Evolutionary conservation across 2,329 filamentous ascomycete species (phyloP), one percentile per base, ranked within the genome.

Genomic region (Pseudocercospora fijiensis): DNA sequence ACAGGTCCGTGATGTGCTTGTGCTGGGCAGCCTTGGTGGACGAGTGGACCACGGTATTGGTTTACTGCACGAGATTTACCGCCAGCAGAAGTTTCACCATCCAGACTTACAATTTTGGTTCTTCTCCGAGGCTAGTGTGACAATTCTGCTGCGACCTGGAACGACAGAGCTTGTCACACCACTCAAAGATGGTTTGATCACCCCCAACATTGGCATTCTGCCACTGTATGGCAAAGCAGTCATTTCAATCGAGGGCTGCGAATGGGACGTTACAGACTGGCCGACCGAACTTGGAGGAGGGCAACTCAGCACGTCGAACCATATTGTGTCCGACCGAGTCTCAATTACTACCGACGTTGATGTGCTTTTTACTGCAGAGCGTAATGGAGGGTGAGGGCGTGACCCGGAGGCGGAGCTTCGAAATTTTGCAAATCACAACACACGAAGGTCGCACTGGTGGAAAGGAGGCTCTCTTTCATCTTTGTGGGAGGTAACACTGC

Each of bases 41-140:
- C 88, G 95, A 28, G 90, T 98, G 16, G 95, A 99, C 77, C 95
- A 99, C 76, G 94, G 90, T 1, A 84, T 99, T 55, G 92, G 91
- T 62, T 88, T 96, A 71, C 84, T 99, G 58, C 91, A 96, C 75
- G 91, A 97, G 74, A 83, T 98, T 52, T 93, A 84, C 62, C 78
- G 81, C 63, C 83, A 83, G 69, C 78, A 82, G 61, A 72, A 67
- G 41, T 58, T 64, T 26, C 70, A 72, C 33, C 73, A 84, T 51
- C 78, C 82, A 0, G 75, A 73, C n/a, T 67, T 78, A 18, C 76
- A 76, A 20, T 72, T 98, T 67, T 96, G 89, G 78, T 84, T 99
- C 8, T 83, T 97, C 52, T 93, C 91, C 1, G 89, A 90, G 65
- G 87, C 90, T 72, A 93, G 88, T 71, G 80, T 98, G 47, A 92